phyloP scores from a whole-genome alignment of 305 asterid species.

The Rubia peregrina region DNA sequence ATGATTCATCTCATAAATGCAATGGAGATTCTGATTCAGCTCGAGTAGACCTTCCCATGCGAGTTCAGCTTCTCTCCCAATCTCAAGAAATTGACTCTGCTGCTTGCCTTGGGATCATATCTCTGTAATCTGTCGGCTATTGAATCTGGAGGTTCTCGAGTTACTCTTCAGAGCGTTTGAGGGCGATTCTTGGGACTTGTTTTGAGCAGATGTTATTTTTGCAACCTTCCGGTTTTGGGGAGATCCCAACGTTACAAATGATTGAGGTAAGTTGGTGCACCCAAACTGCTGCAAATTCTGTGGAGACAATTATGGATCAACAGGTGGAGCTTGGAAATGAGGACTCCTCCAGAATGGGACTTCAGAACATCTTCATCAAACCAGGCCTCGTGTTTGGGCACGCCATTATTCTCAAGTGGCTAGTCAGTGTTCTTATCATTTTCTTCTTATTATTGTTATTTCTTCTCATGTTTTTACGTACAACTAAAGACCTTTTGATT shows the following conservation, averaged over 20 bases:
- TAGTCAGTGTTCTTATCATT: no score
- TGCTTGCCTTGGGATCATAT: slow-evolving; percentile 6
- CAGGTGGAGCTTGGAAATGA: not conserved
- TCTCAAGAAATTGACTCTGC: slow-evolving; percentile 4
- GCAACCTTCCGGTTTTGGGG: not conserved
- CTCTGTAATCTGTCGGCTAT: not conserved
- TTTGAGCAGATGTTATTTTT: slow-evolving; percentile 3
- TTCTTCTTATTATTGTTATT: no score
- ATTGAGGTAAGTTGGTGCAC: slow-evolving; percentile 1
- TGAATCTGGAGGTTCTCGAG: slow-evolving; percentile 15
- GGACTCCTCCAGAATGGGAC: slow-evolving; percentile 6
- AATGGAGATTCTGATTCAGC: slow-evolving; percentile 3
- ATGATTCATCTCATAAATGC: not conserved
- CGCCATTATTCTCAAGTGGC: not conserved
- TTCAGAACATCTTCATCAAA: not conserved
- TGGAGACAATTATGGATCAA: not conserved
- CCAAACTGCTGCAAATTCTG: slow-evolving; percentile 1
- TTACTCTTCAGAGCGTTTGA: not conserved
- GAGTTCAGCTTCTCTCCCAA: slow-evolving; percentile 8
- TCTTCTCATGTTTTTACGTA: not conserved
- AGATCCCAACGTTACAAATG: not conserved
- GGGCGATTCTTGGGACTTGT: slow-evolving; percentile 12
- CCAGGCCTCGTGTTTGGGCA: not conserved
- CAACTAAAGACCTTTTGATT: not conserved
- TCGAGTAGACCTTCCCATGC: not conserved